phyloP scores from a whole-genome alignment of 805 yeast genomes.

The Saturnispora hagleri region DNA sequence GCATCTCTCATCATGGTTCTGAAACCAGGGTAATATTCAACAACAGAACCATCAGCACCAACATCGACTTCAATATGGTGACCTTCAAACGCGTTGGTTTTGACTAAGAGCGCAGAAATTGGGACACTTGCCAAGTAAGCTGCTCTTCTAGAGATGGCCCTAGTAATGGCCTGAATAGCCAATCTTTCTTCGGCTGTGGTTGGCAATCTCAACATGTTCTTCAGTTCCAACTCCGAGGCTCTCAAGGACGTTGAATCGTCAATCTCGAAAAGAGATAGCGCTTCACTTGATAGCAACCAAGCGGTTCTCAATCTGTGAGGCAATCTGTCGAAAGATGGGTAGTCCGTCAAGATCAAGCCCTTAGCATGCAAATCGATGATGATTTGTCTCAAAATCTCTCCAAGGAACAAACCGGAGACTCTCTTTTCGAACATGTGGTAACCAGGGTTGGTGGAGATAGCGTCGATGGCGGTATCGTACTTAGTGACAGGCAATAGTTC shows the following conservation, averaged over 20 bases:
- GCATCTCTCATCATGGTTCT: slow-evolving; percentile 75
- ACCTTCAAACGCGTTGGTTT: slow-evolving; percentile 57
- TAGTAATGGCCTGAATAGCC: slow-evolving; percentile 62
- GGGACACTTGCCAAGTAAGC: slow-evolving; percentile 86
- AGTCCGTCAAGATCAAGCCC: slow-evolving; percentile 51
- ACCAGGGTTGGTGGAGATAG: slow-evolving; percentile 68
- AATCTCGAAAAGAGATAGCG: slow-evolving; percentile 76
- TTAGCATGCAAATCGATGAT: slow-evolving; percentile 57
- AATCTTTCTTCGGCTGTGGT: slow-evolving; percentile 64
- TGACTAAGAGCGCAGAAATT: slow-evolving; percentile 66
- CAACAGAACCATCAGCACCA: slow-evolving; percentile 93
- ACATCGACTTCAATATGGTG: slow-evolving; percentile 71
- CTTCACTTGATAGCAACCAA: slow-evolving; percentile 73
- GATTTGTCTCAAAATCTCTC: slow-evolving; percentile 75
- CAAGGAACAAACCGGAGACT: slow-evolving; percentile 86
- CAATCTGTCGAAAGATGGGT: slow-evolving; percentile 31
- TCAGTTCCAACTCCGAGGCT: slow-evolving; percentile 60
- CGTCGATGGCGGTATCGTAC: slow-evolving; percentile 68
- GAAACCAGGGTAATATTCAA: slow-evolving; percentile 89
- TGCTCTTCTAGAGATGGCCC: slow-evolving; percentile 80
- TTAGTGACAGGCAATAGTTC: slow-evolving; percentile 66
- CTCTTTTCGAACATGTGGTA: slow-evolving; percentile 90
- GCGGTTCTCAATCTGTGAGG: slow-evolving; percentile 65
- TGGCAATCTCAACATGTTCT: slow-evolving; percentile 58
- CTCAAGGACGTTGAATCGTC: slow-evolving; percentile 70